Percentiles rank a stretch among this genome's conserved stretches.
Evolutionary conservation across 2,329 filamentous ascomycete genomes (phyloP).

Genomic region (Fusarium albidum): DNA sequence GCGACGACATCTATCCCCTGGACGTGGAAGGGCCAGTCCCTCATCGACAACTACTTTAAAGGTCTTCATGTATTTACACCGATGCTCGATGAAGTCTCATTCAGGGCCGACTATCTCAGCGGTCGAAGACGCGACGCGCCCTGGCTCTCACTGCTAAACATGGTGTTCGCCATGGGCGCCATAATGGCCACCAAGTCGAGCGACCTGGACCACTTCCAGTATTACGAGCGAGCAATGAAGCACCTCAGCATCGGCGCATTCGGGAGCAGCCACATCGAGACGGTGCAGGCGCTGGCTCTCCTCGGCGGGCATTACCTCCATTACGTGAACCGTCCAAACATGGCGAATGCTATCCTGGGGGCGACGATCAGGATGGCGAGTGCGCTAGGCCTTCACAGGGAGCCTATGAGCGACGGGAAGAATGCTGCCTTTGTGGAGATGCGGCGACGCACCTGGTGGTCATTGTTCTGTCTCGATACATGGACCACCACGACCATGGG

Average conservation of each 20-base stretch:
- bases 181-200: conserved; percentile 71
- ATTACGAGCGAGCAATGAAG: conserved; percentile 73
- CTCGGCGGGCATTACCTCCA: conserved; percentile 81
- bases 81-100: conserved; percentile 76
- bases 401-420: conserved; percentile 44
- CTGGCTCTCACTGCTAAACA: conserved; percentile 78
- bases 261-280: conserved; percentile 66
- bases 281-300: conserved; percentile 73
- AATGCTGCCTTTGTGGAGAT: conserved; percentile 54
- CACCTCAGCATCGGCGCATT: conserved; percentile 73
- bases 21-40: conserved; percentile 71
- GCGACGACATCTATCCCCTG: conserved; percentile 61
- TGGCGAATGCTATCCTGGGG: conserved; percentile 77
- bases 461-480: conserved; percentile 75
- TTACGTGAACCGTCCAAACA: conserved; percentile 78
- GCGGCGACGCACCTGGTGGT: conserved; percentile 77
- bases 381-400: conserved; percentile 74
- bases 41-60: conserved; percentile 55
- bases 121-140: conserved; percentile 62
- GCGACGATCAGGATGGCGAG: conserved; percentile 77
- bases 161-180: conserved; percentile 79
- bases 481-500: conserved; percentile 78
- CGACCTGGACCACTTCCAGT: conserved; percentile 73
- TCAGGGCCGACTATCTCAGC: conserved; percentile 48
- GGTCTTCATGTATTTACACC: conserved; percentile 58